phyloP scores from a whole-genome alignment of 2,329 filamentous ascomycete species.

The Pochonia chlamydosporia region DNA sequence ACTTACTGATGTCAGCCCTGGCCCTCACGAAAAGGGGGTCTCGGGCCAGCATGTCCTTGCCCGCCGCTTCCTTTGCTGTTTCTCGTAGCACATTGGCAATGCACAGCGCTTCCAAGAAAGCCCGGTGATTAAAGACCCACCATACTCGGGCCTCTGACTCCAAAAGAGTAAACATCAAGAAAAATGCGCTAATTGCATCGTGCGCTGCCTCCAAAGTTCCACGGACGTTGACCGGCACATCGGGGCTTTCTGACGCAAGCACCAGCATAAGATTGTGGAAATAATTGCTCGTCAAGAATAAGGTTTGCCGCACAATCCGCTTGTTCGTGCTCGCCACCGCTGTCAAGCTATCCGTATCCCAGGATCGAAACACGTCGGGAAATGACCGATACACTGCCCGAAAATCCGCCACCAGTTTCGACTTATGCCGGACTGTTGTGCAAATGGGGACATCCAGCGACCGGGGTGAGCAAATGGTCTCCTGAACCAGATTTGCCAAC shows the following conservation, averaged over 20 bases:
- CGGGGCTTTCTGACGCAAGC: constrained; percentile 62
- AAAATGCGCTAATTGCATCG: constrained; percentile 68
- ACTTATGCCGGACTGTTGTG: constrained; percentile 61
- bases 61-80: constrained; percentile 38
- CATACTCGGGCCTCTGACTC: constrained; percentile 69
- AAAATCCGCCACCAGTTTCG: constrained; percentile 64
- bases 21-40: constrained; percentile 57
- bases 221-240: constrained; percentile 59
- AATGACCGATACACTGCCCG: constrained; percentile 67
- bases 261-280: constrained; percentile 79
- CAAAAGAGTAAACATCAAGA: constrained; percentile 64
- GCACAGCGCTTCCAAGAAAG: constrained; percentile 70
- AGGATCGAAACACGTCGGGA: constrained; percentile 63
- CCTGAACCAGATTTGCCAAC: constrained; percentile 71
- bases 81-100: constrained; percentile 57
- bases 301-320: constrained; percentile 64
- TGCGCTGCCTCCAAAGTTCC: constrained; percentile 70
- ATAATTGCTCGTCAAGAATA: constrained; percentile 78
- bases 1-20: constrained; percentile 54
- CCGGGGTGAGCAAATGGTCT: constrained; percentile 68
- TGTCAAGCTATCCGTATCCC: constrained; percentile 55
- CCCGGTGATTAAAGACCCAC: constrained; percentile 81
- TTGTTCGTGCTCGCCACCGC: constrained; percentile 54
- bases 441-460: constrained; percentile 70
- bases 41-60: constrained; percentile 38